These are phyloP conservation scores for Neopestalotiopsis rosae DNA, from an alignment of 2,329 filamentous ascomycete species.

Conservation along the genomic window DNA sequence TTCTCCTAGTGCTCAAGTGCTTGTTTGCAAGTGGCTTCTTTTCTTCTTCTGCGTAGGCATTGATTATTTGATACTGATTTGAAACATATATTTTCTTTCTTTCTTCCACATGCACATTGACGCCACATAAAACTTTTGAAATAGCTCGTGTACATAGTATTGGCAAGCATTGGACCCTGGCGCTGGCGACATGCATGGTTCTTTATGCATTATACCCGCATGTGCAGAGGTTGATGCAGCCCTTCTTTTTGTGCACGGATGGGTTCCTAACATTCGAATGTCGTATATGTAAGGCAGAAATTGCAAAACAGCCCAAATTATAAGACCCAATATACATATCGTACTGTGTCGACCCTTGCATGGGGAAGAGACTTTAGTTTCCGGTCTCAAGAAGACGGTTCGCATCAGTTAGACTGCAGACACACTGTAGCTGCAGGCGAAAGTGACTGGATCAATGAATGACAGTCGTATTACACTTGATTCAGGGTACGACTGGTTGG, in stretches of 20 bases:
- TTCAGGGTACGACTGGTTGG: background rate
- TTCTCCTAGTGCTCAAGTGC: no score
- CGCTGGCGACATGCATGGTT: background rate
- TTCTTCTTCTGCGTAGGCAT: no score
- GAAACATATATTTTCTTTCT: background rate
- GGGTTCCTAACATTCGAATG: background rate
- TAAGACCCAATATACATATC: background rate
- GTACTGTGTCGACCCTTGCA: background rate
- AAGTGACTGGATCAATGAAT: background rate
- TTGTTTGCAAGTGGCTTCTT: no score
- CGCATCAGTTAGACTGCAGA: background rate
- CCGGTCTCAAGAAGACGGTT: background rate
- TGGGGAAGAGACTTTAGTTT: background rate
- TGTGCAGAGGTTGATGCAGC: background rate
- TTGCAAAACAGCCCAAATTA: background rate
- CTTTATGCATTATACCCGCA: conserved; percentile 2
- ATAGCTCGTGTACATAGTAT: background rate
- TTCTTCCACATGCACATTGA: background rate
- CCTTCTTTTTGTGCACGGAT: background rate
- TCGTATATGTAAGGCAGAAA: background rate
- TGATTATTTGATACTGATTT: background rate
- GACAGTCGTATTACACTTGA: background rate
- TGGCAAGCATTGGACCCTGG: background rate
- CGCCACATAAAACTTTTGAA: background rate
- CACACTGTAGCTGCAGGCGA: background rate